phyloP scores from a whole-genome alignment of 495 filamentous ascomycete species.

The Penicillium canescens region DNA sequence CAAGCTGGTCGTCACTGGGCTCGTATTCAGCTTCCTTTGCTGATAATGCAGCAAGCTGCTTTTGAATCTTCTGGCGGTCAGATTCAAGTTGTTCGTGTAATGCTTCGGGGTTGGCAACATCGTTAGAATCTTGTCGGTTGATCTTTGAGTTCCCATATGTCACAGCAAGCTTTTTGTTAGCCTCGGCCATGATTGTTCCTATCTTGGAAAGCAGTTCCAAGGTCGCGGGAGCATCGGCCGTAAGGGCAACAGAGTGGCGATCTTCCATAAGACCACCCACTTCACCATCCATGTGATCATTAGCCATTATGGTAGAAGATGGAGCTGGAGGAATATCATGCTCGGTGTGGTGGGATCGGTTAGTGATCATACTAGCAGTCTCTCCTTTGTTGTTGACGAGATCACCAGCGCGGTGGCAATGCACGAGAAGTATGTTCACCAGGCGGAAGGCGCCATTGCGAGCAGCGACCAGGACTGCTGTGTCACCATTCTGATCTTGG shows the following conservation, averaged over 20 bases:
- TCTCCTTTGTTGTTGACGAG: slow-evolving; percentile 77
- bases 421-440: slow-evolving; percentile 40
- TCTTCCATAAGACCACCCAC: slow-evolving; percentile 21
- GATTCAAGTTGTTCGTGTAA: slow-evolving; percentile 45
- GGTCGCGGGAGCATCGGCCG: slow-evolving; percentile 30
- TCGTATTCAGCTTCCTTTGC: slow-evolving; percentile 37
- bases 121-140: slow-evolving; percentile 37
- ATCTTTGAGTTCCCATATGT: slow-evolving; percentile 43
- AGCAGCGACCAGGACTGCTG: slow-evolving; percentile 84
- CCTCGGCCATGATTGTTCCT: slow-evolving; percentile 44
- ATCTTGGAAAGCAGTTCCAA: slow-evolving; percentile 42
- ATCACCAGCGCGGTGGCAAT: slow-evolving; percentile 73
- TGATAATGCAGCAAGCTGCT: slow-evolving; percentile 27
- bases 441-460: slow-evolving; percentile 57
- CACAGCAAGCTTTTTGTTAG: slow-evolving; percentile 42
- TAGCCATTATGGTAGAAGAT: slow-evolving; percentile 46
- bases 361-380: slow-evolving; percentile 73
- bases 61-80: slow-evolving; percentile 45
- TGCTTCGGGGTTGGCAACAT: slow-evolving; percentile 44
- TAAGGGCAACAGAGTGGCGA: slow-evolving; percentile 17
- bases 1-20: slow-evolving; percentile 27
- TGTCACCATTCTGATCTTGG: slow-evolving; percentile 83
- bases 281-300: slow-evolving; percentile 42
- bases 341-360: slow-evolving; percentile 30
- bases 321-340: slow-evolving; percentile 41